Base-by-base conservation (phyloP, 2,329 filamentous ascomycete species). In the Macrophomina pseudophaseolina region DNA sequence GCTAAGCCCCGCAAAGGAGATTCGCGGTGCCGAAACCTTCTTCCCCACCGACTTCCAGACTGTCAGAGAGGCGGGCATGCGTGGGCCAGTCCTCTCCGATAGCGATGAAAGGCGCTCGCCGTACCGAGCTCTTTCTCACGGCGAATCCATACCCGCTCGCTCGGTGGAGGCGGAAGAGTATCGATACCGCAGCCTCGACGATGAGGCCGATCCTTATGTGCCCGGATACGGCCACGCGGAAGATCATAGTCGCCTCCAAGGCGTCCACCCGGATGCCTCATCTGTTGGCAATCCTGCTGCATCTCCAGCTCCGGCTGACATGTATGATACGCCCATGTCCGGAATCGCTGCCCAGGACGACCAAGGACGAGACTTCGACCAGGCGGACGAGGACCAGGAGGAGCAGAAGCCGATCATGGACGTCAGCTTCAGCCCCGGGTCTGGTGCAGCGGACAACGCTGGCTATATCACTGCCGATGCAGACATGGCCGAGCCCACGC, bases 11-110 rank as follows among this genome's bases (percentile, higher is more conserved):
- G 38, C 16, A 2, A 5, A 59, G 54, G 54, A 59, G 40, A 59
- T 59, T 33, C 18, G 54, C 23, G 14, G 23, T n/a, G 54, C 54
- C 40, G 23, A 46, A 46, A 59, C 54, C 11, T 14, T 59, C 38
- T 59, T 59, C 14, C 54, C 54, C 23, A 46, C 54, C 38, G 54
- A 59, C 4, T 59, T 59, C 40, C 54, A 59, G 54, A 59, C 54
- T 18, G 40, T 59, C 40, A 42, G 54, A 32, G 54, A 59, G 18
- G 54, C 54, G 9, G 54, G 23, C 40, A 59, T 32, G 14, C 8
- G 11, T 8, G 54, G 54, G 4, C 38, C 38, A 9, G 18, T 59
- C 23, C 7, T 32, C 32, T 32, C 54, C 18, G 54, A 59, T 14
- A 33, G 2, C 30, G 51, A 54, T 9, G 54, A 44, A 3, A 46